Evolutionary conservation across 2,329 filamentous ascomycete species (phyloP).

Genomic region (Rhinocladiella similis): DNA sequence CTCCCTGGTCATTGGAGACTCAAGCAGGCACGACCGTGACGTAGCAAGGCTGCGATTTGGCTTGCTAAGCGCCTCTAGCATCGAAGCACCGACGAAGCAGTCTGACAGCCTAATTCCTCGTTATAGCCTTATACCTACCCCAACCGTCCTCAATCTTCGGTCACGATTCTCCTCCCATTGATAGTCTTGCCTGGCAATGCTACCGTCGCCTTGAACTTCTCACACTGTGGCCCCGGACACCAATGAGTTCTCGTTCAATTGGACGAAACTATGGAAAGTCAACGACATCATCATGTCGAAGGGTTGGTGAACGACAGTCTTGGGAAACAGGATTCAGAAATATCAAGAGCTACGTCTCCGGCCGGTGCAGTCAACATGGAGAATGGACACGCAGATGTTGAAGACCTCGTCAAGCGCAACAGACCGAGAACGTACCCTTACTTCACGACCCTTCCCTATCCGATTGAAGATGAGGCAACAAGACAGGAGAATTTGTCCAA

Average conservation of each 20-base stretch:
- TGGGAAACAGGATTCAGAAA: slow-evolving; percentile 45
- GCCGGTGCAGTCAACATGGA: slow-evolving; percentile 54
- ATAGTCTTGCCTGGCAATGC: slow-evolving; percentile 4
- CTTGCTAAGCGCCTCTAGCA: slow-evolving; percentile 22
- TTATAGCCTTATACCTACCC: not conserved
- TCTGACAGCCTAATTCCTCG: slow-evolving; percentile 7
- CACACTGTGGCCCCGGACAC: not conserved
- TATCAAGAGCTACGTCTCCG: slow-evolving; percentile 84
- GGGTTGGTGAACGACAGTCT: slow-evolving; percentile 17
- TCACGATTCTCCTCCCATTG: not conserved
- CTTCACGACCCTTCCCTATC: slow-evolving; percentile 84
- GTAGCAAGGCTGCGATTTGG: slow-evolving; percentile 24
- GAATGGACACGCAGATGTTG: slow-evolving; percentile 51
- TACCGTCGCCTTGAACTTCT: not conserved
- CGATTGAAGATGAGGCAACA: slow-evolving; percentile 76
- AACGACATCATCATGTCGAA: slow-evolving; percentile 17
- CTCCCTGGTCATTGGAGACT: no score
- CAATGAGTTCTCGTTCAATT: slow-evolving; percentile 9
- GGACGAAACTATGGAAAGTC: slow-evolving; percentile 15
- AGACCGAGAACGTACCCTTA: slow-evolving; percentile 89
- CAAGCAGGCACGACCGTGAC: slow-evolving; percentile 20
- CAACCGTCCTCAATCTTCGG: not conserved
- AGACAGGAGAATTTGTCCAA: slow-evolving; percentile 77
- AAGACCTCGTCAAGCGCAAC: slow-evolving; percentile 65
- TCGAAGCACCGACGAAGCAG: slow-evolving; percentile 7